A percentile compares a stretch with the other conserved stretches of the same genome.
Evolutionary conservation across 1,139 yeast genomes (phyloP).

Genomic region (Suhomyces ambrosiae): DNA sequence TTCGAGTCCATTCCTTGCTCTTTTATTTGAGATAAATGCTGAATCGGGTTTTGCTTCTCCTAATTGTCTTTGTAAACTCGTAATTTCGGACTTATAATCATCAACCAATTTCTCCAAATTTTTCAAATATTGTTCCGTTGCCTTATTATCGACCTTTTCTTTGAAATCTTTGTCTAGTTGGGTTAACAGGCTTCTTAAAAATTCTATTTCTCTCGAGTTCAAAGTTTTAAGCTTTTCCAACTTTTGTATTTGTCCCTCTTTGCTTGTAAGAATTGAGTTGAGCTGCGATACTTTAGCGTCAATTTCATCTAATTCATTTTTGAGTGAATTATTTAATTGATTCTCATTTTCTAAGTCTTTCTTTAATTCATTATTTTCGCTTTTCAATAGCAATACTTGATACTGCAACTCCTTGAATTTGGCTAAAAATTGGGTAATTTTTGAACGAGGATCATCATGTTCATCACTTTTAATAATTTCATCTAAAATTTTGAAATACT

Average conservation of each 20-base stretch:
- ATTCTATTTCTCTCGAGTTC: slow-evolving; percentile 62
- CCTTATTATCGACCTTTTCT: slow-evolving; percentile 21
- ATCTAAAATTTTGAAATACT: slow-evolving; percentile 32
- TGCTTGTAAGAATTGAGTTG: slow-evolving; percentile 28
- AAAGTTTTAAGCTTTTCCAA: slow-evolving; percentile 56
- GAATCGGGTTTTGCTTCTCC: slow-evolving; percentile 11
- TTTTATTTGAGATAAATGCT: slow-evolving; percentile 22
- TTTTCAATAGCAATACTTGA: slow-evolving; percentile 38
- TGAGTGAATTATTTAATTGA: slow-evolving; percentile 1
- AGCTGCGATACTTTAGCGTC: slow-evolving; percentile 16
- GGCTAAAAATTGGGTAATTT: slow-evolving; percentile 33
- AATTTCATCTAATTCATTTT: slow-evolving; percentile 2
- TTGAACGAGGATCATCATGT: slow-evolving; percentile 17
- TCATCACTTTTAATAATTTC: slow-evolving; percentile 25
- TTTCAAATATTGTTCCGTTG: slow-evolving; percentile 38
- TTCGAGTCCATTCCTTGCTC: slow-evolving; percentile 24
- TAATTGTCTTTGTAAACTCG: slow-evolving; percentile 38
- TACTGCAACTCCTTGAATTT: slow-evolving; percentile 39
- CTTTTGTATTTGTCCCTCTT: slow-evolving; percentile 39
- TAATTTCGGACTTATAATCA: slow-evolving; percentile 58
- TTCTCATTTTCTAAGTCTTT: slow-evolving; percentile 4
- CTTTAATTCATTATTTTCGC: slow-evolving; percentile 15
- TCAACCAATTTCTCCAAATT: slow-evolving; percentile 57
- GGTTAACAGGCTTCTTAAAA: slow-evolving; percentile 51
- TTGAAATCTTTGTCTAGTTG: slow-evolving; percentile 33